These are phyloP conservation scores for Elaeagnus macrophylla DNA, from an alignment of 306 rosid genomes.

Conservation along the genomic window DNA sequence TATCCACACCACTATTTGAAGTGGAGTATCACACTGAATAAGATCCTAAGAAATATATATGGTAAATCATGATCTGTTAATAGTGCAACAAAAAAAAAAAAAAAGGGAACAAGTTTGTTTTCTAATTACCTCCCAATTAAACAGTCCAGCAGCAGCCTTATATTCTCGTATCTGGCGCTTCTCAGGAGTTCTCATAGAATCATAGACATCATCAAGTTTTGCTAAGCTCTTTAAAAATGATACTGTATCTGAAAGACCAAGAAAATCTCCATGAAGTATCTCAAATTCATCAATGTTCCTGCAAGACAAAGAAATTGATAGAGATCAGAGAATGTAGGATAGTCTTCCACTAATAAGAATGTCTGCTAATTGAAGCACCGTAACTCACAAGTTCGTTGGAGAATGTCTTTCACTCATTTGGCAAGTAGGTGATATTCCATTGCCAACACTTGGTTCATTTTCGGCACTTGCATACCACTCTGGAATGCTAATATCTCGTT, in stretches of 20 bases:
- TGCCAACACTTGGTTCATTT: conserved; percentile 52
- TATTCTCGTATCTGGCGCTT: conserved; percentile 63
- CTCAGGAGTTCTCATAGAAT: conserved; percentile 27
- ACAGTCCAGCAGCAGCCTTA: conserved; percentile 92
- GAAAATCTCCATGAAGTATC: conserved; percentile 86
- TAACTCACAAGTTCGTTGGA: conserved; percentile 49
- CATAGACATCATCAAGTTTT: conserved; percentile 37
- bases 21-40: too few species aligned
- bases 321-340: conserved; percentile 8
- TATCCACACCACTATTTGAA: too few species aligned
- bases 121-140: conserved; percentile 73
- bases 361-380: conserved; percentile 8
- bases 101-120: too few species aligned
- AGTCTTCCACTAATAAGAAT: neutral
- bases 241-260: conserved; percentile 69
- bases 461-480: conserved; percentile 94
- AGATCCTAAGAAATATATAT: too few species aligned
- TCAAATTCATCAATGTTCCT: conserved; percentile 65
- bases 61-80: too few species aligned
- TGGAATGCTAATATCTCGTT: conserved; percentile 76
- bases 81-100: too few species aligned
- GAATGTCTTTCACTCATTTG: conserved; percentile 28
- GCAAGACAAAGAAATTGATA: conserved; percentile 8
- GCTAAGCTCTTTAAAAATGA: conserved; percentile 67
- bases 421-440: conserved; percentile 30